A percentile compares a stretch with the other conserved stretches of the same genome.
These are phyloP conservation scores for Neofusicoccum kwambonambiense DNA, from an alignment of 2,329 filamentous ascomycete genomes.

Conservation along the genomic window DNA sequence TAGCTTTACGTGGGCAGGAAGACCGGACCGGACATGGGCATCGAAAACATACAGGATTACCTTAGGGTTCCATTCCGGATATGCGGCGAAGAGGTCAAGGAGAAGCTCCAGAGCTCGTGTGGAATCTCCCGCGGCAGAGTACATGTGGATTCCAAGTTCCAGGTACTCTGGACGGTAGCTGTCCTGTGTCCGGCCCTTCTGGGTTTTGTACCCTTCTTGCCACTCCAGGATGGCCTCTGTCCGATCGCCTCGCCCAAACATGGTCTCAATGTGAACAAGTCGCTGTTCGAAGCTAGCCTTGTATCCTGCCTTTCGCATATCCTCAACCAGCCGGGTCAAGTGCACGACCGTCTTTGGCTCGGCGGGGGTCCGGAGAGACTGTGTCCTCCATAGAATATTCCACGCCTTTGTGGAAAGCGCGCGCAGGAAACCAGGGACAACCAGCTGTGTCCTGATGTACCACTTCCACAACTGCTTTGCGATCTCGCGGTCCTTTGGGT, in stretches of 20 bases:
- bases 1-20: conserved; percentile 42
- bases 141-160: conserved; percentile 66
- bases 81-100: conserved; percentile 51
- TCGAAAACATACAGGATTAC: conserved; percentile 68
- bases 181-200: conserved; percentile 23
- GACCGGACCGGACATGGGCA: conserved; percentile 58
- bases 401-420: conserved; percentile 31
- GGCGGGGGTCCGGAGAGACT: conserved; percentile 21
- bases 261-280: conserved; percentile 27
- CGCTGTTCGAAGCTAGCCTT: conserved; percentile 25
- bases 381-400: conserved; percentile 34
- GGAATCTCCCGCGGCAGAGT: conserved; percentile 58
- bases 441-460: conserved; percentile 28
- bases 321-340: conserved; percentile 28
- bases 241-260: conserved; percentile 28
- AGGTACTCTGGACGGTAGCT: conserved; percentile 43
- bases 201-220: conserved; percentile 26
- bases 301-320: conserved; percentile 27
- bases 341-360: conserved; percentile 24
- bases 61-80: conserved; percentile 51
- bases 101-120: conserved; percentile 59
- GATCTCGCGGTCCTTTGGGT: conserved; percentile 13
- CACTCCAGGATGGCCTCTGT: conserved; percentile 33
- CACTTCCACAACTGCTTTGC: conserved; percentile 30
- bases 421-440: conserved; percentile 21